Evolutionary conservation across 305 asterid genomes (phyloP).

Genomic region (Fraxinus platypoda): DNA sequence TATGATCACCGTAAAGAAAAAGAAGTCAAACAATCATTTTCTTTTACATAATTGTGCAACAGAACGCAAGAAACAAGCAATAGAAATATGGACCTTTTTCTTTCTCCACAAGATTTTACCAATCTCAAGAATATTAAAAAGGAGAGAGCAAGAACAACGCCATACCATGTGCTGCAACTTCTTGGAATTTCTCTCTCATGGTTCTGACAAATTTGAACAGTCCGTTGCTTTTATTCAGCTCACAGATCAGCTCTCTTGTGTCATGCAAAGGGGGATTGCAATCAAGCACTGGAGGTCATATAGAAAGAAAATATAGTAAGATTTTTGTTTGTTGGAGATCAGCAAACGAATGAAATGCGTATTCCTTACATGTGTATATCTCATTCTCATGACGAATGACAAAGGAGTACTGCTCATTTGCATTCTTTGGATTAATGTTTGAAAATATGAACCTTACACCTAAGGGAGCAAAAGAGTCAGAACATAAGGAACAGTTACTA

Average conservation of each 20-base stretch:
- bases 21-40: neutral
- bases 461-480: conserved; percentile 25
- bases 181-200: conserved; percentile 86
- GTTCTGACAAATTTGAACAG: conserved; percentile 83
- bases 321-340: conserved; percentile 9
- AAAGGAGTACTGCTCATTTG: conserved; percentile 68
- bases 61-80: neutral
- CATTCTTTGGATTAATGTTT: conserved; percentile 58
- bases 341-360: conserved; percentile 11
- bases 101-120: neutral
- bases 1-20: conserved; percentile 8
- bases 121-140: neutral
- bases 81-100: neutral
- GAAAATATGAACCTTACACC: conserved; percentile 89
- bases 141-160: conserved; percentile 23
- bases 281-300: conserved; percentile 57
- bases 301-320: neutral
- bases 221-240: conserved; percentile 76
- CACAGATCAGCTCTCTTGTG: conserved; percentile 57
- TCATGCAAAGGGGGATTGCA: conserved; percentile 71
- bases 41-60: conserved; percentile 3
- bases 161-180: conserved; percentile 62
- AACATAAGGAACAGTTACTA: conserved; percentile 3
- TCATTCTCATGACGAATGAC: conserved; percentile 73
- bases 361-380: conserved; percentile 65